Conservation (phyloP, 305 asterid genomes). For the Lippia alba region DNA sequence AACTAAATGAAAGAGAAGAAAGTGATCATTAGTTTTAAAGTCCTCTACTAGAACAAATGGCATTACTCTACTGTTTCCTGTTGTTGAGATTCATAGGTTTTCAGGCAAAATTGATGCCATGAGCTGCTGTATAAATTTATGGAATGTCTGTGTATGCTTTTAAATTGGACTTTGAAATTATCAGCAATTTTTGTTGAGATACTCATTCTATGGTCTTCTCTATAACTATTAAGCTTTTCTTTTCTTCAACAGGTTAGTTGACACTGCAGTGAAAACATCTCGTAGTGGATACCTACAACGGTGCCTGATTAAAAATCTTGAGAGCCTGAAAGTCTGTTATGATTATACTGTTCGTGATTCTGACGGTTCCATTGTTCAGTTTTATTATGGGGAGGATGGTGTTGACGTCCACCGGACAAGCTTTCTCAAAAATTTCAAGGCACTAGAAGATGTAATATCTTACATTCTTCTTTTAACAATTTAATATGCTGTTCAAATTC, state of each 20-base stretch:
- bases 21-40: not conserved
- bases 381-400: slow-evolving; percentile 96
- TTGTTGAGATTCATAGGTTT: not conserved
- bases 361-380: slow-evolving; percentile 95
- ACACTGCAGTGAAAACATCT: slow-evolving; percentile 98
- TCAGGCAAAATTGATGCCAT: not conserved
- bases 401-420: slow-evolving; percentile 91
- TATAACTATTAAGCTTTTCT: slow-evolving; percentile 30
- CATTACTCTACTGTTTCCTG: not conserved
- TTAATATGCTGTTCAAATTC: not conserved
- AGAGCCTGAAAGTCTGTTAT: slow-evolving; percentile 88
- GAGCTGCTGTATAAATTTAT: not conserved
- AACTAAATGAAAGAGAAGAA: not conserved
- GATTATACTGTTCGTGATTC: slow-evolving; percentile 98
- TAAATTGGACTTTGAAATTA: slow-evolving; percentile 17
- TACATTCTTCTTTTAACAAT: slow-evolving; percentile 19
- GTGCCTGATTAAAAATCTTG: slow-evolving; percentile 88
- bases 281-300: slow-evolving; percentile 99
- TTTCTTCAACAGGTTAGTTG: slow-evolving; percentile 75
- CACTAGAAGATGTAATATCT: slow-evolving; percentile 70
- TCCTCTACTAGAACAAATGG: not conserved
- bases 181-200: not conserved
- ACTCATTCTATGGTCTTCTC: slow-evolving; percentile 21
- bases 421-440: slow-evolving; percentile 85
- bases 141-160: too few relatives aligned